Evolutionary conservation across 208 protist species (phyloP), one percentile per base, ranked within the genome.

Genomic region (Borovskyia barvae): DNA sequence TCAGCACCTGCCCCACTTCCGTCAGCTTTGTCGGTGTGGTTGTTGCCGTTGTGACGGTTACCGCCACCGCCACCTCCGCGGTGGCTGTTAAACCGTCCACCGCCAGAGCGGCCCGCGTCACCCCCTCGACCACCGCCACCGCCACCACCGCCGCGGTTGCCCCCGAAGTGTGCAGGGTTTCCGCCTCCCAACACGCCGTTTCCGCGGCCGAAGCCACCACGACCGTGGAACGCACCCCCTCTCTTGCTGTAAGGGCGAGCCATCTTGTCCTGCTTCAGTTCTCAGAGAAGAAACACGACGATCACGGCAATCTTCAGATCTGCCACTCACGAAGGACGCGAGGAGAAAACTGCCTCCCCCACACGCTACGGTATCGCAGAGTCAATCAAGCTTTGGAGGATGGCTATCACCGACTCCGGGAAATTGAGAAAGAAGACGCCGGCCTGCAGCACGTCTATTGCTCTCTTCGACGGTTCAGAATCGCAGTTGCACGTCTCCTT

Each of bases 231-330:
- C 8, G 58, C 19, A 25, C 59, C 52, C 20, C 53, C 29, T 29
- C 66, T 63, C 51, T 85, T 87, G 28, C 42, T 75, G 69, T 91
- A 91, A 22, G 84, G 84, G 17, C 73, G 75, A 15, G 72, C 75
- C 82, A 89, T 89, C 41, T n/a, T 66, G 2, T 41, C 9, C 36
- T 25, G 28, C 6, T 54, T 29, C 41, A 26, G 47, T n/a, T 40
- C 39, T 36, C n/a, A 19, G 39, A 43, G 8, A 43, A 19, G 39
- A n/a, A n/a, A n/a, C n/a, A n/a, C n/a, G n/a, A n/a, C n/a, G n/a
- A n/a, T n/a, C n/a, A n/a, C n/a, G n/a, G n/a, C n/a, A n/a, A n/a
- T n/a, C n/a, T n/a, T n/a, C n/a, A n/a, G n/a, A n/a, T n/a, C n/a
- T n/a, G n/a, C n/a, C n/a, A n/a, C n/a, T n/a, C n/a, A n/a, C n/a